Base-by-base conservation (phyloP, 768 basidiomycete genomes). In the Russula sp. region DNA sequence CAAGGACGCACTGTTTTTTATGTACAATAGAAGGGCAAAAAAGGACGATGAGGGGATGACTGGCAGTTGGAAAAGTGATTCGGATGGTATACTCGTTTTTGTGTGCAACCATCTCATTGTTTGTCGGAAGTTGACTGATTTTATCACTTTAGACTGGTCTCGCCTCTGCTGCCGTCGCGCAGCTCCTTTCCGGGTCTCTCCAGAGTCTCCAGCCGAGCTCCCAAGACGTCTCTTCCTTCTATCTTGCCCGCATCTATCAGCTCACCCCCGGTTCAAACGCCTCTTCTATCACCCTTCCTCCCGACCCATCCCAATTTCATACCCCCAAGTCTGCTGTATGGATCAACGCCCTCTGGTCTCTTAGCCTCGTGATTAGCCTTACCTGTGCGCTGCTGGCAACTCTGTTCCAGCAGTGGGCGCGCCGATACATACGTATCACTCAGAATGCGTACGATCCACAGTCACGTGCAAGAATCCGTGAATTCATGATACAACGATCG, bases 341-440 rank as follows among this genome's bases (percentile, higher is more conserved):
- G 22, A 27, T 2, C 22, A 27, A 27, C 45, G 2, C 18, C 9
- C 31, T 54, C 27, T 61, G 52, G 59, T 61, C 47, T n/a, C 44
- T 53, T 13, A 61, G 59, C 45, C 44, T 61, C 8, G 52, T 61
- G 4, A 34, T 61, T 9, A 54, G 59, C 13, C 52, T 61, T 0
- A 7, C 34, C 22, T 47, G 32, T 0, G 52, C 52, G 34, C n/a
- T 61, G 16, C 32, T 61, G 7, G 59, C 52, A 2, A 54, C 47
- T 18, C 14, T 61, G 44, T 20, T 61, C 16, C 59, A 61, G 47
- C 42, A 61, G 13, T 61, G 59, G 59, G 34, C 42, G 20, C 59
- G 59, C 34, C 53, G 34, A 54, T 61, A 61, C 59, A 3, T 54
- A 22, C 44, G 34, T n/a, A 42, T 54, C 4, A 54, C 59, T 1